Evolutionary conservation across 2,329 filamentous ascomycete genomes (phyloP), one percentile per base, ranked within the genome.

Genomic region (Torrubiellomyces zombiae): DNA sequence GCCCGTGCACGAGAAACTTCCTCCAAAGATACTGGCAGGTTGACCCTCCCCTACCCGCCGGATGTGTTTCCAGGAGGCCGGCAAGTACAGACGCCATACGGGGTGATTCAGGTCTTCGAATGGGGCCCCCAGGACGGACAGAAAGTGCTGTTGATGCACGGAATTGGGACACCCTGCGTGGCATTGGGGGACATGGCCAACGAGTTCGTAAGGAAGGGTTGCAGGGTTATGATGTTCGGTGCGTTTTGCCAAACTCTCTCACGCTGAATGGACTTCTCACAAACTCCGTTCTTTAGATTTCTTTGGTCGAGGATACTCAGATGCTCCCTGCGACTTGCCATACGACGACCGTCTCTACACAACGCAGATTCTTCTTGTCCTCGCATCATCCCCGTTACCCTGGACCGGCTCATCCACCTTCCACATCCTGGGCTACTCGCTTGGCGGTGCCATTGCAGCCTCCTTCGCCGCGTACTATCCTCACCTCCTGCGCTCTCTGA

Each of bases 151-250:
- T 53, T 91, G 14, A 51, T 91, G 10, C 82, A 86, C 46, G 82
- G 82, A 5, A 85, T 89, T 39, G 78, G 71, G 24, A 89, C 80
- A 5, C 81, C 82, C 1, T 73, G 71, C 32, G 55, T 85, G 23
- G 63, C 77, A 0, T 51, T 86, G 11, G 71, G 69, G 3, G 60
- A 66, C 20, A 45, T 89, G 18, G 76, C 75, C 9, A 58, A 69
- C 41, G 64, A 60, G 26, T 58, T 91, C 25, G 77, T 66, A 1
- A 51, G 55, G 6, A 60, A 57, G 28, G 77, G 79, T 1, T 83
- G 67, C 45, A 61, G 81, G 32, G 80, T 92, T 3, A 75, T 91
- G 65, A 52, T 86, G 2, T 82, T 86, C 42, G 73, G 69, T 67
- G 51, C 49, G 63, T 58, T 7, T 20, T 9, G n/a, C n/a, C n/a